Base-by-base conservation (phyloP, 2,329 filamentous ascomycete species). In the Fusarium compactum region DNA sequence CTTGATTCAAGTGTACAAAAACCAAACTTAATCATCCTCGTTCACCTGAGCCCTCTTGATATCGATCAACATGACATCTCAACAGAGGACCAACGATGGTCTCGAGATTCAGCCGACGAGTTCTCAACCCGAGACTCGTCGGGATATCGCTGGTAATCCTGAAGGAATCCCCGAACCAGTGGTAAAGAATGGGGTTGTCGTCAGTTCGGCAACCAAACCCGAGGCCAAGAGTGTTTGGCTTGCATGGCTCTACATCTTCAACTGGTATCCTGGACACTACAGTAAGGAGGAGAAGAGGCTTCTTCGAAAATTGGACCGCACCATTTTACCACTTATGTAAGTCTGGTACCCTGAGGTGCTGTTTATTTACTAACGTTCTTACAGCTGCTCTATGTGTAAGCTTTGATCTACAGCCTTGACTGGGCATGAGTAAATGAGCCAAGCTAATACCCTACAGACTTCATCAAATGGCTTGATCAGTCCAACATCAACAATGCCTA, bases 401-500 rank as follows among this genome's bases (percentile, higher is more conserved):
- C 29, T 30, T 7, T 8, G 29, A 30, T 30, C 29, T 30, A 30
- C 12, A 30, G 14, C 29, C 12, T 2, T 30, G 14, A 30, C 29
- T 30, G 29, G 29, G 14, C 2, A 15, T 15, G 29, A 30, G 29
- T 3, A 30, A 14, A 12, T 30, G 6, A 30, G 29, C 2, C 6
- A 30, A 30, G 29, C 14, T 30, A 30, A 30, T 8, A 15, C 14
- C 1, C 12, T 15, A 30, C 29, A 30, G 29, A 63, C 53, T 72
- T 73, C 40, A 74, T 79, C 54, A 80, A 80, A 43, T 80, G 76
- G 60, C 78, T 81, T 5, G 78, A 80, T 34, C 58, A 65, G 54
- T 65, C 66, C 50, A 79, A 77, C 52, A 73, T 78, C 64, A 78
- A 74, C 61, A 79, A 78, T 59, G 81, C 81, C 10, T 82, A 82